A percentile compares a stretch with the other conserved stretches of the same genome.
Conservation (phyloP, 495 filamentous ascomycete species). For the Hypomontagnella submonticulosa region DNA sequence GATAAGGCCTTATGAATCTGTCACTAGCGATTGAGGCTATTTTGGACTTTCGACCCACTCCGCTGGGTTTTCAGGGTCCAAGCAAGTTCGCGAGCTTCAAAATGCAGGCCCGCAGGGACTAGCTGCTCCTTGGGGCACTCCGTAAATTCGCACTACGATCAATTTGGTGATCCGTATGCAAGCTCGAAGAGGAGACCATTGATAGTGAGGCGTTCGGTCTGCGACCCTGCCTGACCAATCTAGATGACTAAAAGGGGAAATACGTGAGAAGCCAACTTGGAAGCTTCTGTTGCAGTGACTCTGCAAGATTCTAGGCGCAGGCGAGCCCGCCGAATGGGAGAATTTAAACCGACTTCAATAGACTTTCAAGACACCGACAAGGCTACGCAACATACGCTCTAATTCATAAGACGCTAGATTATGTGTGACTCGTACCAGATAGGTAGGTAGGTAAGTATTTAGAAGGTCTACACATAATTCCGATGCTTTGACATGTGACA, state of each 20-base stretch:
- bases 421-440: slow-evolving; percentile 22
- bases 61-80: slow-evolving; percentile 41
- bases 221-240: slow-evolving; percentile 37
- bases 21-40: slow-evolving; percentile 42
- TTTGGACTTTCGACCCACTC: slow-evolving; percentile 38
- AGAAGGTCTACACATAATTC: slow-evolving; percentile 9
- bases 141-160: slow-evolving; percentile 33
- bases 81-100: slow-evolving; percentile 23
- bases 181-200: slow-evolving; percentile 17
- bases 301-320: slow-evolving; percentile 34
- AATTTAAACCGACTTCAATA: slow-evolving; percentile 16
- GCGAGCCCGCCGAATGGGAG: slow-evolving; percentile 32
- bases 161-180: slow-evolving; percentile 32
- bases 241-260: slow-evolving; percentile 35
- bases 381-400: slow-evolving; percentile 13
- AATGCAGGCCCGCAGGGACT: slow-evolving; percentile 26
- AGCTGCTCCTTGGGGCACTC: slow-evolving; percentile 32
- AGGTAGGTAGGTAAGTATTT: slow-evolving; percentile 11
- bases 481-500: slow-evolving; percentile 39
- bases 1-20: slow-evolving; percentile 26
- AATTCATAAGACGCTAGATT: slow-evolving; percentile 27
- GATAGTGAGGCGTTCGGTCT: slow-evolving; percentile 3
- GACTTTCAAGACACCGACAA: slow-evolving; percentile 26
- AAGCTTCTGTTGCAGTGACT: slow-evolving; percentile 39
- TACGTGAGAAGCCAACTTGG: slow-evolving; percentile 36